Evolutionary conservation across 495 filamentous ascomycete genomes (phyloP).

Genomic region (Penicillium verhagenii): DNA sequence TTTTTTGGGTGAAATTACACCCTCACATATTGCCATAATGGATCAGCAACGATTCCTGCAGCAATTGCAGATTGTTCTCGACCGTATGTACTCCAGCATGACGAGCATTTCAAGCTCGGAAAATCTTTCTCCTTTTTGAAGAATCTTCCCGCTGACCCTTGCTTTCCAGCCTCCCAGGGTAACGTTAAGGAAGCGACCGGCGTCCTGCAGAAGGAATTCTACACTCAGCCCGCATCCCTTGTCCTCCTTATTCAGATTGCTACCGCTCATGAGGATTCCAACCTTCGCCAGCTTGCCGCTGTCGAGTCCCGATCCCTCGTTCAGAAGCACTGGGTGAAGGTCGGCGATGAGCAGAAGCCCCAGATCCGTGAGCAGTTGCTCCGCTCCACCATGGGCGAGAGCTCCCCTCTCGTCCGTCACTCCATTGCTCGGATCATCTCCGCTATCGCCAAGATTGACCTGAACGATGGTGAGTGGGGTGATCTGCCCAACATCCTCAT

Average conservation of each 20-base stretch:
- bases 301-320: slow-evolving; percentile 82
- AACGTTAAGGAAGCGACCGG: slow-evolving; percentile 86
- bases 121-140: neutral
- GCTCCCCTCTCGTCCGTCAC: slow-evolving; percentile 72
- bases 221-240: slow-evolving; percentile 78
- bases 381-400: slow-evolving; percentile 75
- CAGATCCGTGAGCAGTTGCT: slow-evolving; percentile 79
- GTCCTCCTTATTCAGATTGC: slow-evolving; percentile 82
- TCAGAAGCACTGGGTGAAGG: slow-evolving; percentile 75
- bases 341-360: slow-evolving; percentile 65
- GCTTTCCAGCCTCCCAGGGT: slow-evolving; percentile 38
- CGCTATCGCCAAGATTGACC: slow-evolving; percentile 79
- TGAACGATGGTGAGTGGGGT: slow-evolving; percentile 82
- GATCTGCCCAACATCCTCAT: slow-evolving; percentile 75
- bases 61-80: slow-evolving; percentile 71
- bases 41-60: slow-evolving; percentile 71
- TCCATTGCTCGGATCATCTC: slow-evolving; percentile 85
- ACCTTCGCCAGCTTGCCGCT: slow-evolving; percentile 83
- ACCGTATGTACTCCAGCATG: slow-evolving; percentile 55
- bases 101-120: neutral
- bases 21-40: slow-evolving; percentile 47
- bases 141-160: slow-evolving; percentile 12
- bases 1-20: neutral
- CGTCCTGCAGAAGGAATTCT: slow-evolving; percentile 86
- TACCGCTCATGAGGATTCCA: slow-evolving; percentile 65